Evolutionary conservation across 2,329 filamentous ascomycete species (phyloP).

Genomic region (Xylaria sp.): DNA sequence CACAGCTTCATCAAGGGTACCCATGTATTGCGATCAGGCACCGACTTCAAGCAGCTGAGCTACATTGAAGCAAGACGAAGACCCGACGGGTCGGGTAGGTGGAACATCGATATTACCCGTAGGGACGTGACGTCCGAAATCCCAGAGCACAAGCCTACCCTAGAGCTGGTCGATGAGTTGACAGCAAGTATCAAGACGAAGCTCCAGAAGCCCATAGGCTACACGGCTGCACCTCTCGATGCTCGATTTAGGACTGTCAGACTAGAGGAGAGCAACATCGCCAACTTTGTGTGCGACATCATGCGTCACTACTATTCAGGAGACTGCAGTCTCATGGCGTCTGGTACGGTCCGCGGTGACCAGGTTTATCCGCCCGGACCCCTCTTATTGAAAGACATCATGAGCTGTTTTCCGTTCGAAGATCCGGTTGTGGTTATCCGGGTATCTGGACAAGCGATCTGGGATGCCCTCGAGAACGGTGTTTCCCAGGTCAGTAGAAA

Average conservation of each 20-base stretch:
- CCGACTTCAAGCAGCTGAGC: conserved; percentile 91
- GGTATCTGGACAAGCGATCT: conserved; percentile 76
- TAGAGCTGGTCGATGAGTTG: conserved; percentile 72
- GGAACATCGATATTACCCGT: conserved; percentile 82
- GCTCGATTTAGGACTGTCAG: conserved; percentile 87
- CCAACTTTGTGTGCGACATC: conserved; percentile 91
- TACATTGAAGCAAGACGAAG: conserved; percentile 80
- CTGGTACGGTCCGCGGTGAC: conserved; percentile 87
- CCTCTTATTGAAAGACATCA: conserved; percentile 81
- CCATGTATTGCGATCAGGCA: conserved; percentile 87
- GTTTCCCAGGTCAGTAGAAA: conserved; percentile 64
- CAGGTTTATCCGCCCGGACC: conserved; percentile 87
- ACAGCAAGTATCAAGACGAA: conserved; percentile 80
- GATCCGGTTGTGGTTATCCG: conserved; percentile 85
- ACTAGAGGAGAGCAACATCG: conserved; percentile 81
- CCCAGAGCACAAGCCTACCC: conserved; percentile 69
- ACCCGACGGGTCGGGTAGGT: conserved; percentile 59
- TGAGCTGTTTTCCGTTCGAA: conserved; percentile 92
- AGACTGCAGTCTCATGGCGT: conserved; percentile 86
- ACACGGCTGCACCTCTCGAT: conserved; percentile 84
- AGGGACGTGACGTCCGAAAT: conserved; percentile 78
- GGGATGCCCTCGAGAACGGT: conserved; percentile 85
- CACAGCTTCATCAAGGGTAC: conserved; percentile 81
- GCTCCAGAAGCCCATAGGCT: conserved; percentile 84
- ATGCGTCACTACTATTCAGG: conserved; percentile 86